Conservation (phyloP, 805 yeast species). For the Myxozyma neotropica region DNA sequence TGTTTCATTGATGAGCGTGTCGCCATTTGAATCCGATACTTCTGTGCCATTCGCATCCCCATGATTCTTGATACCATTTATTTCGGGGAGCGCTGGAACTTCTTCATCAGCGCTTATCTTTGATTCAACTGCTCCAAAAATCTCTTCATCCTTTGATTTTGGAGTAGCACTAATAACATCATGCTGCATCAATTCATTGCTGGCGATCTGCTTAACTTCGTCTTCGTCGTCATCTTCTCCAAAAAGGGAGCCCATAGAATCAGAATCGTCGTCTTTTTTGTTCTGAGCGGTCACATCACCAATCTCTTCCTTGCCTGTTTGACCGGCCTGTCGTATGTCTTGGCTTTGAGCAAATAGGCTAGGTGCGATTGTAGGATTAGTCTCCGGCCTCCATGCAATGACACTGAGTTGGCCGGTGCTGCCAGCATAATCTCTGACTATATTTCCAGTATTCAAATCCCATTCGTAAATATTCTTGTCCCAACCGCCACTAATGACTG, state of each 20-base stretch:
- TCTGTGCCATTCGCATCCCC: neutral
- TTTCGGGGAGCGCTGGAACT: neutral
- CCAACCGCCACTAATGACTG: constrained; percentile 85
- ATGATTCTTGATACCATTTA: neutral
- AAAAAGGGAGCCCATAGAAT: constrained; percentile 56
- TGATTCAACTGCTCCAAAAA: neutral
- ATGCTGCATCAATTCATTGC: constrained; percentile 2
- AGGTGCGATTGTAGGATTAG: neutral
- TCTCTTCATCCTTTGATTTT: neutral
- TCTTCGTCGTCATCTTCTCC: constrained; percentile 55
- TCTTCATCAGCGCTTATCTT: neutral
- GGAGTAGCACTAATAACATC: neutral
- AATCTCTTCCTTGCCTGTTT: neutral
- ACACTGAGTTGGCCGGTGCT: constrained; percentile 79
- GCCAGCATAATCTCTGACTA: constrained; percentile 53
- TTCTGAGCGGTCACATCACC: neutral
- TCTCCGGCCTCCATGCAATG: constrained; percentile 56
- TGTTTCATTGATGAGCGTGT: neutral
- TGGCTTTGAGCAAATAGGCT: neutral
- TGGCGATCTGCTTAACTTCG: constrained; percentile 16
- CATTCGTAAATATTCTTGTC: constrained; percentile 77
- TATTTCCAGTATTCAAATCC: constrained; percentile 79
- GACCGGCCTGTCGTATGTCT: neutral
- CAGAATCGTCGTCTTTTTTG: constrained; percentile 24
- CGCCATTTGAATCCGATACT: neutral